These are phyloP conservation scores for Ceratocystiopsis brevicomis DNA, from an alignment of 2,329 filamentous ascomycete genomes.

Conservation along the genomic window DNA sequence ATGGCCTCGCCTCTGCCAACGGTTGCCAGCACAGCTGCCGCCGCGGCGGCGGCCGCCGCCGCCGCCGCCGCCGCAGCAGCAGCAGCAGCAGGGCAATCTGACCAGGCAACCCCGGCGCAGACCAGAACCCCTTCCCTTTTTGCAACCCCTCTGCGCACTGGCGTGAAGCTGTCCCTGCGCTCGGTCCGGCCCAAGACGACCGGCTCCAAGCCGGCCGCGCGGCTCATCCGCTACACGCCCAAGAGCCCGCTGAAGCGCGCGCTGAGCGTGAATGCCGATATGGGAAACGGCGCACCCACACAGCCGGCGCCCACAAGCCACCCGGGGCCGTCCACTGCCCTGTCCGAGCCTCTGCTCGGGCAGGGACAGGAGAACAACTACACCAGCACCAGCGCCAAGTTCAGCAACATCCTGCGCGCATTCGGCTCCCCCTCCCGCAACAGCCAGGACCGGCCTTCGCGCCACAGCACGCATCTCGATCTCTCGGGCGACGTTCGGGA, in stretches of 20 bases:
- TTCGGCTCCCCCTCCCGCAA: slow-evolving; percentile 24
- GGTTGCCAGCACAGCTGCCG: neutral
- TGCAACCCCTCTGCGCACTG: slow-evolving; percentile 46
- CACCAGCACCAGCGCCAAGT: slow-evolving; percentile 13
- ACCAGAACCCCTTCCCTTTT: slow-evolving; percentile 21
- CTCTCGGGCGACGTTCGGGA: slow-evolving; percentile 30
- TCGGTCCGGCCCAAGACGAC: slow-evolving; percentile 42
- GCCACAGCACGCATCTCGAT: slow-evolving; percentile 39
- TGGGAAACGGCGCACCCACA: slow-evolving; percentile 43
- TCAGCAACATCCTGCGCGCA: slow-evolving; percentile 13
- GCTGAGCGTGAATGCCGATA: slow-evolving; percentile 49
- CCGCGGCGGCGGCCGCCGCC: too few species aligned
- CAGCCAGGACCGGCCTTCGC: slow-evolving; percentile 27
- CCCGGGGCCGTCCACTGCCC: slow-evolving; percentile 15
- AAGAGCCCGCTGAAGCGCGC: slow-evolving; percentile 68
- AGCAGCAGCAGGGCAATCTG: neutral
- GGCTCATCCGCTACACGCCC: slow-evolving; percentile 46
- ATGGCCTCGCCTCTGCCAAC: too few species aligned
- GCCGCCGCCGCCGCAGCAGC: slow-evolving; percentile 7
- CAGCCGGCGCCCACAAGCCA: slow-evolving; percentile 20
- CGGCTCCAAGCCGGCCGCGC: slow-evolving; percentile 33
- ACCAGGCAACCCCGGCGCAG: too few species aligned
- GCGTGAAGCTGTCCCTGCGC: slow-evolving; percentile 45
- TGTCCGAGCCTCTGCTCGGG: slow-evolving; percentile 10
- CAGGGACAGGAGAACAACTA: slow-evolving; percentile 24